Percentiles rank a stretch among this genome's conserved stretches.
Evolutionary conservation across 2,329 filamentous ascomycete genomes (phyloP).

Genomic region (Botrytis deweyae): DNA sequence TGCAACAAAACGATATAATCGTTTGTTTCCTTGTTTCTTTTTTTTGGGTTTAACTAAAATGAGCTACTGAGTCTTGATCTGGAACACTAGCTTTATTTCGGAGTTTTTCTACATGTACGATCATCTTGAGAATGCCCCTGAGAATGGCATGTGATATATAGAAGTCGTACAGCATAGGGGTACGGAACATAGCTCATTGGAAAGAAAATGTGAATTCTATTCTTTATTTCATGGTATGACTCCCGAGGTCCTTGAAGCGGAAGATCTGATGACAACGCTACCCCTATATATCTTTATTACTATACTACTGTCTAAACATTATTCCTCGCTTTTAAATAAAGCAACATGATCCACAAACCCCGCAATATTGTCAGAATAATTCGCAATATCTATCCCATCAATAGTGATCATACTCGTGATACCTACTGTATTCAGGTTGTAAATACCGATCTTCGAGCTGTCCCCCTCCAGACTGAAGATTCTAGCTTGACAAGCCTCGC

Average conservation of each 20-base stretch:
- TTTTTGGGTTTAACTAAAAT: background rate
- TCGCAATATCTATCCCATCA: conserved; percentile 24
- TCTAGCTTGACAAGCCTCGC: conserved; percentile 27
- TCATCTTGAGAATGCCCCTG: background rate
- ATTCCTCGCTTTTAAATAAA: conserved; percentile 3
- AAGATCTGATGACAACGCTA: background rate
- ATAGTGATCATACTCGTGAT: conserved; percentile 29
- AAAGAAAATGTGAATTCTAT: background rate
- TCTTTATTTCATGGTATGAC: background rate
- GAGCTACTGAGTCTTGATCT: background rate
- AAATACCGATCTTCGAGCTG: conserved; percentile 27
- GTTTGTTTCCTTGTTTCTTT: background rate
- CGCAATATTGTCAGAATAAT: conserved; percentile 27
- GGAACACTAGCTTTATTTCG: background rate
- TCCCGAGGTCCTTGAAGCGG: background rate
- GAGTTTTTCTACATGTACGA: background rate
- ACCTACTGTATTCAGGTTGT: conserved; percentile 31
- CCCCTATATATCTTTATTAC: background rate
- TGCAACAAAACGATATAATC: background rate
- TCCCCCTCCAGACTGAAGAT: conserved; percentile 29
- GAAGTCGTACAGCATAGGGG: background rate
- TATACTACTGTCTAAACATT: background rate
- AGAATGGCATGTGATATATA: background rate
- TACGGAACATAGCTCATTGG: background rate
- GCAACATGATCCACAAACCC: conserved; percentile 15